A percentile compares a stretch with the other conserved stretches of the same genome.
Evolutionary conservation across 2,329 filamentous ascomycete genomes (phyloP).

Genomic region (Didymella pomorum): DNA sequence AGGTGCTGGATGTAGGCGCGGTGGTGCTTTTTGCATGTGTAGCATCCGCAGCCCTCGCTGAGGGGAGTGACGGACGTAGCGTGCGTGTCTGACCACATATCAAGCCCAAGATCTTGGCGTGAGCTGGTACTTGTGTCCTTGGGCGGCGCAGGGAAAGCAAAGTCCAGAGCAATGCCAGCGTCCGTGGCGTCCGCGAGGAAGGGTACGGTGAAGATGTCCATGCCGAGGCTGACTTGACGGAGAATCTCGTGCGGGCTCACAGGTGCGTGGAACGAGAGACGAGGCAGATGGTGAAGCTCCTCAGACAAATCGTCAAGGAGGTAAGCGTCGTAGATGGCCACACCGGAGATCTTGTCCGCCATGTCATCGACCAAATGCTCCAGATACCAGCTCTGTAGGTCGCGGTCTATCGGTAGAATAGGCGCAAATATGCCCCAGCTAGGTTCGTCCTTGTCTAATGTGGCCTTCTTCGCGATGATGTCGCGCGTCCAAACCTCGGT

Average conservation of each 20-base stretch:
- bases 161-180: slow-evolving; percentile 82
- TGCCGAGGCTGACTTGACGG: slow-evolving; percentile 75
- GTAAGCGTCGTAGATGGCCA: slow-evolving; percentile 80
- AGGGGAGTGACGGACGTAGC: slow-evolving; percentile 71
- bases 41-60: slow-evolving; percentile 72
- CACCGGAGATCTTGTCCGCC: slow-evolving; percentile 61
- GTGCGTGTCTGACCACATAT: slow-evolving; percentile 75
- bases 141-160: slow-evolving; percentile 69
- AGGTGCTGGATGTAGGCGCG: slow-evolving; percentile 88
- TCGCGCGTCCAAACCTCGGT: slow-evolving; percentile 83
- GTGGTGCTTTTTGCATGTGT: slow-evolving; percentile 84
- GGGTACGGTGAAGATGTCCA: slow-evolving; percentile 80
- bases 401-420: slow-evolving; percentile 76
- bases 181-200: slow-evolving; percentile 80
- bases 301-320: slow-evolving; percentile 72
- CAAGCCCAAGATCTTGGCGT: slow-evolving; percentile 66
- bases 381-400: slow-evolving; percentile 82
- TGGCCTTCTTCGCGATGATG: slow-evolving; percentile 61
- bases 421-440: slow-evolving; percentile 62
- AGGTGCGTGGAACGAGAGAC: slow-evolving; percentile 76
- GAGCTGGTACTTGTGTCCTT: slow-evolving; percentile 22
- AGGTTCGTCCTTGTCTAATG: slow-evolving; percentile 40
- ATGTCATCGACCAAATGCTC: slow-evolving; percentile 73
- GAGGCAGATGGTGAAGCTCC: slow-evolving; percentile 69
- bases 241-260: slow-evolving; percentile 79